Conservation (phyloP, 2,329 filamentous ascomycete genomes). For the Phyllosticta citriasiana region DNA sequence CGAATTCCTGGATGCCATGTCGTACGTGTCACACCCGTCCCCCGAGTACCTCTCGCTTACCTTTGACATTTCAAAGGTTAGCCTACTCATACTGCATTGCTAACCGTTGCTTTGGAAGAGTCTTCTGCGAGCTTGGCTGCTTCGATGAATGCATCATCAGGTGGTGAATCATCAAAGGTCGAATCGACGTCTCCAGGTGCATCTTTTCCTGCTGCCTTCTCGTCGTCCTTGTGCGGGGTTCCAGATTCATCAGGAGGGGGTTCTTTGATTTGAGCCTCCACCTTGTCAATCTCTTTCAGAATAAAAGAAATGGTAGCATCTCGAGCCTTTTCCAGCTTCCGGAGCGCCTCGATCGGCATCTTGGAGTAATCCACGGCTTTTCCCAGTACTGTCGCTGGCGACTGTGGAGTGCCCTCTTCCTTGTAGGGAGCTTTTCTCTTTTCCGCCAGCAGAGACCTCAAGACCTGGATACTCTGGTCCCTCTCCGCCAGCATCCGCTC, state of each 20-base stretch:
- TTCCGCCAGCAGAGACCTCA: slow-evolving; percentile 36
- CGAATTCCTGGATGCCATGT: too few species aligned
- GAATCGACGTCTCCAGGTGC: neutral
- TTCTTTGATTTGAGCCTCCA: slow-evolving; percentile 25
- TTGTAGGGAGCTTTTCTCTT: slow-evolving; percentile 23
- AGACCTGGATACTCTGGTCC: slow-evolving; percentile 38
- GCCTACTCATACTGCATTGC: too few species aligned
- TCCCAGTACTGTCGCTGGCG: slow-evolving; percentile 21
- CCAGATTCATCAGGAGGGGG: neutral
- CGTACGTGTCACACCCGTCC: too few species aligned
- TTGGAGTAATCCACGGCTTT: slow-evolving; percentile 30
- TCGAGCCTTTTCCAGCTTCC: slow-evolving; percentile 38
- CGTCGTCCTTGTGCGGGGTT: neutral
- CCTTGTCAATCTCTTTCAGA: slow-evolving; percentile 42
- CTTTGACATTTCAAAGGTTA: too few species aligned
- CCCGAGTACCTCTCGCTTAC: too few species aligned
- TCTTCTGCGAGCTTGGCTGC: neutral
- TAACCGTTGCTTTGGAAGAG: too few species aligned
- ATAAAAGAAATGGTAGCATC: slow-evolving; percentile 45
- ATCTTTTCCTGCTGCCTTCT: neutral
- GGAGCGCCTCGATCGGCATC: slow-evolving; percentile 32
- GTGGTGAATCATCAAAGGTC: neutral
- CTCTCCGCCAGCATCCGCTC: slow-evolving; percentile 26
- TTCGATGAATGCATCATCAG: neutral
- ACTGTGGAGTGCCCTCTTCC: slow-evolving; percentile 10